Percentiles rank a stretch among this genome's conserved stretches.
These are phyloP conservation scores for Penicillium sp. DNA, from an alignment of 2,329 filamentous ascomycete species.

Conservation along the genomic window DNA sequence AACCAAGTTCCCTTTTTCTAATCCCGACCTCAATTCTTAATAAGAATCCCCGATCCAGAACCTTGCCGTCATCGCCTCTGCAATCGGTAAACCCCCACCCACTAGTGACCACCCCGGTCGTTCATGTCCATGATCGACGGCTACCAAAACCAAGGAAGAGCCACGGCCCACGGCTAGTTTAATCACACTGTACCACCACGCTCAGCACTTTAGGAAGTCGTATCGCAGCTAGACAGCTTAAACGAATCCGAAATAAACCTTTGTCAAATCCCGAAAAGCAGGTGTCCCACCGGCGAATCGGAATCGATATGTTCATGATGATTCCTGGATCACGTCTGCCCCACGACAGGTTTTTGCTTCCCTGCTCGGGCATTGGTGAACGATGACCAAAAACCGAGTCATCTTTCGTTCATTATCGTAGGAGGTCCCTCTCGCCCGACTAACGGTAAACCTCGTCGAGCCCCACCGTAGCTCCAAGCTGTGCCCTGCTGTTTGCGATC, in stretches of 20 bases:
- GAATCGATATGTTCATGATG: constrained; percentile 1
- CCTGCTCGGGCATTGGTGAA: not conserved
- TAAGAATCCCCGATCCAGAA: not conserved
- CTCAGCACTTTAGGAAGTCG: not conserved
- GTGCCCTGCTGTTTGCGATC: not conserved
- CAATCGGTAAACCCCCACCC: not conserved
- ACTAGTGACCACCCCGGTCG: not conserved
- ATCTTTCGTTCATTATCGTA: not conserved
- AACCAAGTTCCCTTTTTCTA: not conserved
- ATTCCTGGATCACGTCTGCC: not conserved
- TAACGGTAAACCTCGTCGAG: not conserved
- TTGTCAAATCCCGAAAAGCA: not conserved
- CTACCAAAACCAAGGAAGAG: not conserved
- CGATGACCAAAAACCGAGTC: too few relatives aligned
- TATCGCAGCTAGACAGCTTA: not conserved
- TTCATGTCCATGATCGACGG: not conserved
- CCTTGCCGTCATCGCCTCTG: not conserved
- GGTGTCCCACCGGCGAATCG: constrained; percentile 5
- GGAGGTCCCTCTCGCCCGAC: not conserved
- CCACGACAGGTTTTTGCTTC: constrained; percentile 2
- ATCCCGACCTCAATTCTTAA: not conserved
- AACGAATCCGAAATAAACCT: not conserved
- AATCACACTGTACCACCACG: not conserved
- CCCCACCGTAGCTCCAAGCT: not conserved
- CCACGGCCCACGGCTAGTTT: not conserved